Base-by-base conservation (phyloP, 345 rosid genomes). In the Lumnitzera littorea region DNA sequence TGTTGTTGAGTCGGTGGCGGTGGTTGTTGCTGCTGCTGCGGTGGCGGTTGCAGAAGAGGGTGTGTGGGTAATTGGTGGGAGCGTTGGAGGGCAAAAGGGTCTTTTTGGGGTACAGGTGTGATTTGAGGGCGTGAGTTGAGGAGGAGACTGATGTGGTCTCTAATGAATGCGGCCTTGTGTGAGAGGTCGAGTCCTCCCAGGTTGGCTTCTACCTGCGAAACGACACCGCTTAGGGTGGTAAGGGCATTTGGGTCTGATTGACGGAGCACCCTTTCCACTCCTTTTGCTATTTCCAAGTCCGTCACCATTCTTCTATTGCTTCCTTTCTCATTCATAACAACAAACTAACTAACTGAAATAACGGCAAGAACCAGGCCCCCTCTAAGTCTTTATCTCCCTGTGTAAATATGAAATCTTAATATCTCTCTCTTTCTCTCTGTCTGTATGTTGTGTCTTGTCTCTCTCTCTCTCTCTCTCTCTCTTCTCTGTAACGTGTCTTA, bases 241-340 rank as follows among this genome's bases (percentile, higher is more conserved):
- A 83, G 69, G 56, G 82, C 43, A 81, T 61, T 82, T 0, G 85
- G 95, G 75, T 78, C 89, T 1, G 88, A 75, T 58, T 85, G 92
- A 53, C 95, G 82, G 69, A 91, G 89, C 75, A 91, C 73, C 36
- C 73, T 79, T 87, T 91, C 96, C 29, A 91, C 78, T 36, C 85
- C 88, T 72, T 73, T 81, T 25, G 91, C 96, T 81, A 89, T 77
- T 55, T 91, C 95, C 75, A 83, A 91, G 88, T 92, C 89, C 64
- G 95, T 72, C 80, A 82, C 86, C 91, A 84, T 84, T 67, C 54
- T 61, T 68, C 73, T 56, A 17, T 60, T 47, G 53, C 65, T 69
- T 67, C 64, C 63, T 55, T 63, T 67, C 60, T 68, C 59, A 58
- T 60, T 20, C 50, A 14, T 50, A 16, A 16, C 25, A 59, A 47